phyloP scores from a whole-genome alignment of 345 rosid genomes.

The Syzygium oleosum region DNA sequence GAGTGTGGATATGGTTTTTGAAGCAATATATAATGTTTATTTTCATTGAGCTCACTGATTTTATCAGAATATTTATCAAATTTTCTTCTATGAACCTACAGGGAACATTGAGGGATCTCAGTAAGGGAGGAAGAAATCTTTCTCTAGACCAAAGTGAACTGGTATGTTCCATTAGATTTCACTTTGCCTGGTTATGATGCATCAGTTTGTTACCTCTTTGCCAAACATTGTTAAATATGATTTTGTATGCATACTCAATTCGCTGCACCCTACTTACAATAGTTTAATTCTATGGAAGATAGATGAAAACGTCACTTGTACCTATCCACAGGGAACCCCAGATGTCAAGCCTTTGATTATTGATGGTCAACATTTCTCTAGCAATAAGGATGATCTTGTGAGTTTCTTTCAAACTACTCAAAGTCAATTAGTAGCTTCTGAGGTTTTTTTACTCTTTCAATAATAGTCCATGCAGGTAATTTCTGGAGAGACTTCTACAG shows the following conservation, averaged over 20 bases:
- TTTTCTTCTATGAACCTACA: slow-evolving; percentile 4
- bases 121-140: slow-evolving; percentile 52
- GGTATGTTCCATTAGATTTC: slow-evolving; percentile 20
- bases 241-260: not conserved
- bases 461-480: slow-evolving; percentile 30
- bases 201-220: not conserved
- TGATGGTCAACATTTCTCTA: slow-evolving; percentile 17
- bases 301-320: not conserved
- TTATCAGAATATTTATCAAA: not conserved
- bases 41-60: not conserved
- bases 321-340: slow-evolving; percentile 33
- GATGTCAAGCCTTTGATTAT: slow-evolving; percentile 42
- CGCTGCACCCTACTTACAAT: not conserved
- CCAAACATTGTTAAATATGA: not conserved
- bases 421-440: not conserved
- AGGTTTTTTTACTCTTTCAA: not conserved
- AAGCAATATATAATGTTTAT: not conserved
- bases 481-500: slow-evolving; percentile 26
- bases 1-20: not conserved
- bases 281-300: not conserved
- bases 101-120: slow-evolving; percentile 70
- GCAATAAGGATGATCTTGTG: slow-evolving; percentile 35
- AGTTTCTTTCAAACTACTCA: not conserved
- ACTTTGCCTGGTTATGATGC: not conserved
- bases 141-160: slow-evolving; percentile 37